Conservation (phyloP, 805 yeast genomes). For the Cyberlindnera xishuangbannaensis region DNA sequence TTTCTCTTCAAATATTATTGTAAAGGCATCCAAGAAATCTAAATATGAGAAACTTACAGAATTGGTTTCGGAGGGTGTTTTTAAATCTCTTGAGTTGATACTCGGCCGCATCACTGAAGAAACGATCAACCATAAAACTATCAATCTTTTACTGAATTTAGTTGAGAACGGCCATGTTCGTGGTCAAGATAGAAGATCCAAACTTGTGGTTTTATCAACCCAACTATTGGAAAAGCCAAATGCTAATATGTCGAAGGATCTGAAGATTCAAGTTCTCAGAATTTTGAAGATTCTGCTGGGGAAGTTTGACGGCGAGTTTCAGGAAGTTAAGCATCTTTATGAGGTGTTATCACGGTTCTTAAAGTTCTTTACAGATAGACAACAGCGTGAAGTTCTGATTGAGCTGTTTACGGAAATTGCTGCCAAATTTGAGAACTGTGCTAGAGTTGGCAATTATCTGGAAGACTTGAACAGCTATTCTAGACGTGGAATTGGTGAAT, state of each 20-base stretch:
- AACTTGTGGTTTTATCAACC: constrained; percentile 52
- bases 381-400: constrained; percentile 59
- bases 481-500: constrained; percentile 54
- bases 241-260: constrained; percentile 42
- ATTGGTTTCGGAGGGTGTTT: constrained; percentile 50
- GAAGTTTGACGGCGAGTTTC: constrained; percentile 47
- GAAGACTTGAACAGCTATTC: constrained; percentile 68
- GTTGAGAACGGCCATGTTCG: constrained; percentile 54
- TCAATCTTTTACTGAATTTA: constrained; percentile 44
- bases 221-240: constrained; percentile 55
- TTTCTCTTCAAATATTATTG: constrained; percentile 44
- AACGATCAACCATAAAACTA: constrained; percentile 46
- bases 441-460: constrained; percentile 46
- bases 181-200: constrained; percentile 45
- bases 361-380: constrained; percentile 49
- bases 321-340: constrained; percentile 45
- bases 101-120: constrained; percentile 34
- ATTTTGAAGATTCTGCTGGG: constrained; percentile 51
- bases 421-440: constrained; percentile 36
- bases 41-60: constrained; percentile 47
- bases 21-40: constrained; percentile 33
- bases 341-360: constrained; percentile 51
- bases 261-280: constrained; percentile 51
- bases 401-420: constrained; percentile 57
- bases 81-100: constrained; percentile 44